Evolutionary conservation across 148 eudicot species (phyloP), one percentile per base, ranked within the genome.

Genomic region (Limonium bicolor): DNA sequence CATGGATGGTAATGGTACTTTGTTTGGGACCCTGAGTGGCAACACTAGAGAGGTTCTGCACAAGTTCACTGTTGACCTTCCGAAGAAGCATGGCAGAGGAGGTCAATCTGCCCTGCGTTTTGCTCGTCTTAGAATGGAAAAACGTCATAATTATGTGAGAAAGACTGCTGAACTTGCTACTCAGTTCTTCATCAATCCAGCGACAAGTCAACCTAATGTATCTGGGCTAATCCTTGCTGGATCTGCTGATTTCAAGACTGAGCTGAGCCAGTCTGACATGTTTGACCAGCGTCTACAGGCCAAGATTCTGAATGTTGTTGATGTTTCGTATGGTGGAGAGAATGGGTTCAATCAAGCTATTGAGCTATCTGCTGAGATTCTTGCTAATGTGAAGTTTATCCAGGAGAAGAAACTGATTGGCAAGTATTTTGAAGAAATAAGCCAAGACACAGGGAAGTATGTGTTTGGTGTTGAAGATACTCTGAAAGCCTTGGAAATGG

Each of bases 81-180:
- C 50, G 8, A 45, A 45, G 50, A 25, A 45, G 33, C 50, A 45
- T 15, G 50, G 50, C 25, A 24, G 50, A 45, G 50, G 50, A 45
- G 50, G 50, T 25, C 50, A 45, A 16, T 45, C 50, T 10, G 50
- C 50, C 17, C 18, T 45, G 6, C 50, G 50, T 25, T 45, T 45
- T 26, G 50, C 50, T 27, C 50, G 50, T 45, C 50, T 45, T 45
- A 31, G 50, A 5, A 45, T 45, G 50, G 50, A 45, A 33, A 45
- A 45, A 20, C 50, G 50, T 15, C 58, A 54, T 18, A 54, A 54
- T 31, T 54, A 54, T 23, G 58, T 54, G 22, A 54, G 58, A 30
- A 54, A 54, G 41, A 42, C 58, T 7, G 58, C 58, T 12, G 58
- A 54, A 23, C 49, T 54, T 13, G 58, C 30, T 27, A 45, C 50